Evolutionary conservation across 2,329 filamentous ascomycete species (phyloP).

Genomic region (Pseudocercospora macadamiae): DNA sequence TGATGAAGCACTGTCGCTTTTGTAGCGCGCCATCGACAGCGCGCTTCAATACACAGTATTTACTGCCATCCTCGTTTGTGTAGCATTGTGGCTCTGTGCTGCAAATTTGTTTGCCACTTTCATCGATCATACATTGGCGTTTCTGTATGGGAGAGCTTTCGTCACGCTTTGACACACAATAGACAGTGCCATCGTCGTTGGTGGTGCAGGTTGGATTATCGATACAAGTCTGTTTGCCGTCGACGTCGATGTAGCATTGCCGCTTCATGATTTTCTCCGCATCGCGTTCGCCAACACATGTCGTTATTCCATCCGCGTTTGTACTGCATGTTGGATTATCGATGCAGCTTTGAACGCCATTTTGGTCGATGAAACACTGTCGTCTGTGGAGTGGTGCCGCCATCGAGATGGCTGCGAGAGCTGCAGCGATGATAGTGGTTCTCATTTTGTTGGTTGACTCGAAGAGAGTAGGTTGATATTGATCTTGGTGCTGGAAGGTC

Average conservation of each 20-base stretch:
- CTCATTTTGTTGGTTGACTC: conserved; percentile 13
- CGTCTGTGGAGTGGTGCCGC: conserved; percentile 16
- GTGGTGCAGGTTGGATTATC: conserved; percentile 15
- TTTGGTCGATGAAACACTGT: conserved; percentile 23
- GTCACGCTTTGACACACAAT: conserved; percentile 18
- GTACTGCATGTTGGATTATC: conserved; percentile 21
- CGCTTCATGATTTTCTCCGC: conserved; percentile 9
- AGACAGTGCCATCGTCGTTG: conserved; percentile 12
- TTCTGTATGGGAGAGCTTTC: background rate
- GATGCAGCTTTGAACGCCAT: conserved; percentile 23
- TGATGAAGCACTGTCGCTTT: conserved; percentile 5
- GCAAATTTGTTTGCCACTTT: conserved; percentile 14
- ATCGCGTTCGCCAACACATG: conserved; percentile 18
- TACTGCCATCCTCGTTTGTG: conserved; percentile 8
- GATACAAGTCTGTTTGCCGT: conserved; percentile 17
- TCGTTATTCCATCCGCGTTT: conserved; percentile 12
- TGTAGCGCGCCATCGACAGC: background rate
- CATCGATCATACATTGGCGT: conserved; percentile 15
- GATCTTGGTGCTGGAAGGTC: background rate
- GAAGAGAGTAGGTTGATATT: background rate
- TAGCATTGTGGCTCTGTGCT: conserved; percentile 12
- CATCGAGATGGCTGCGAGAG: conserved; percentile 13
- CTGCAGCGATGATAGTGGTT: conserved; percentile 14
- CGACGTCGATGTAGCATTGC: conserved; percentile 21
- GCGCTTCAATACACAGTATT: conserved; percentile 10